Percentiles rank a stretch among this genome's conserved stretches.
Evolutionary conservation across 495 filamentous ascomycete species (phyloP).

Genomic region (Sordaria brevicollis): DNA sequence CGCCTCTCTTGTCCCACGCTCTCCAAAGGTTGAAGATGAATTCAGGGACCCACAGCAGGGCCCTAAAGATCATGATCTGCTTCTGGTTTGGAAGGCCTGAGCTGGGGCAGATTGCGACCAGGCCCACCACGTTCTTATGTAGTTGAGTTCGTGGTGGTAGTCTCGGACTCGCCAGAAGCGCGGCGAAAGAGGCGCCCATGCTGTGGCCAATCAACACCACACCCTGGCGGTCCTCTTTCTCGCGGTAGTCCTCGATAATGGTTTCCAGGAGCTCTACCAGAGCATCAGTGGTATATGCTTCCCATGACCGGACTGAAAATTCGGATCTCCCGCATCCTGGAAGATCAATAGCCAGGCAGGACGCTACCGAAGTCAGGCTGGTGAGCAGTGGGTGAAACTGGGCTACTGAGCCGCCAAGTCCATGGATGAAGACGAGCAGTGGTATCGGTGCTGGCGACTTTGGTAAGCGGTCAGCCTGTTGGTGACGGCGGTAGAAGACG

Average conservation of each 20-base stretch:
- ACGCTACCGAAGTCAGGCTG: slow-evolving; percentile 71
- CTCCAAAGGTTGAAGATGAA: slow-evolving; percentile 70
- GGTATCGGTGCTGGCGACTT: slow-evolving; percentile 62
- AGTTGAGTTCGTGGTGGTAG: slow-evolving; percentile 33
- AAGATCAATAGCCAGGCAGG: slow-evolving; percentile 84
- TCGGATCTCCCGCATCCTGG: slow-evolving; percentile 78
- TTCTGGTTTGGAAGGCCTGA: slow-evolving; percentile 49
- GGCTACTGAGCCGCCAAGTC: slow-evolving; percentile 77
- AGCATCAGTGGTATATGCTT: slow-evolving; percentile 67
- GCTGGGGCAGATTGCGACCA: slow-evolving; percentile 72
- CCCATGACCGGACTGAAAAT: slow-evolving; percentile 61
- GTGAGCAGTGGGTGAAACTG: slow-evolving; percentile 79
- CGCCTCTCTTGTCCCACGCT: slow-evolving; percentile 72
- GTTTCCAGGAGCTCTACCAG: slow-evolving; percentile 62
- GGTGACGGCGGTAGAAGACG: slow-evolving; percentile 74
- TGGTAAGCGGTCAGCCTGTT: slow-evolving; percentile 68
- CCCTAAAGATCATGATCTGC: slow-evolving; percentile 39
- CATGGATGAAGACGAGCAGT: slow-evolving; percentile 82
- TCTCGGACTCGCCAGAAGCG: slow-evolving; percentile 57
- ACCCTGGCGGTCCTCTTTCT: slow-evolving; percentile 53
- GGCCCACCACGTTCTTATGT: slow-evolving; percentile 56
- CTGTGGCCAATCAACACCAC: slow-evolving; percentile 81
- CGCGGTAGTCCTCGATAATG: slow-evolving; percentile 62
- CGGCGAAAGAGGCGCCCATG: slow-evolving; percentile 73
- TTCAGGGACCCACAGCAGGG: slow-evolving; percentile 54